Evolutionary conservation across 169 alveolate genomes (phyloP).

Genomic region (Eimeria mitis): DNA sequence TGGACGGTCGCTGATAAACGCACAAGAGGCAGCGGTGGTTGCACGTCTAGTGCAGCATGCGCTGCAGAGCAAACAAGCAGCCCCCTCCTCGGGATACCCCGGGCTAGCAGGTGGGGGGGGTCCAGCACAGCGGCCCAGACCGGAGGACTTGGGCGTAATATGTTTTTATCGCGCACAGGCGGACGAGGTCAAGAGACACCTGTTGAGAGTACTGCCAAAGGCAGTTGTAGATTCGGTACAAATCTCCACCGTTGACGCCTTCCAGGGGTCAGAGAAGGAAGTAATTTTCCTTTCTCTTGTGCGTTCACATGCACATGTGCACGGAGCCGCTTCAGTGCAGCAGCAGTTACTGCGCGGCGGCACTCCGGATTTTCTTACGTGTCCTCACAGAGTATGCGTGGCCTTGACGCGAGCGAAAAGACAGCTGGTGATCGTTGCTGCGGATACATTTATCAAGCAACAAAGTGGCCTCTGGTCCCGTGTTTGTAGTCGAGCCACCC

Average conservation of each 20-base stretch:
- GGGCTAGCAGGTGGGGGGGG: neutral
- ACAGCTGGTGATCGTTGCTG: constrained; percentile 75
- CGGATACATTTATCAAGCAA: constrained; percentile 19
- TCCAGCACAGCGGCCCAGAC: neutral
- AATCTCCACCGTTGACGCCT: constrained; percentile 83
- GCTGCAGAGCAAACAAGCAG: neutral
- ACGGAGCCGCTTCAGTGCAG: neutral
- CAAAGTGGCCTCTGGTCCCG: constrained; percentile 25
- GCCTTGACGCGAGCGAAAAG: constrained; percentile 80
- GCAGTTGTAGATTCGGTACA: constrained; percentile 9
- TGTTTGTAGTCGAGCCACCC: constrained; percentile 37
- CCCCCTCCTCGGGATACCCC: neutral
- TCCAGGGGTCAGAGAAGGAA: constrained; percentile 83
- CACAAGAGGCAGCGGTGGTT: constrained; percentile 26
- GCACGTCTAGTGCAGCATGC: constrained; percentile 35
- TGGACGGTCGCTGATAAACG: constrained; percentile 28
- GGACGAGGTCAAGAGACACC: constrained; percentile 22
- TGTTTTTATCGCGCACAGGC: constrained; percentile 77
- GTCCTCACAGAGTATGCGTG: constrained; percentile 78
- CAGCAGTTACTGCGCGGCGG: neutral
- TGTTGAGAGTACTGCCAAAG: constrained; percentile 4
- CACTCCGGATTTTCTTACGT: constrained; percentile 41
- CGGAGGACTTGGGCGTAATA: constrained; percentile 76
- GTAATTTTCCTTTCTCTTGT: constrained; percentile 79
- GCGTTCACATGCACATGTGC: constrained; percentile 29